These are phyloP conservation scores for Aspergillus sp. DNA, from an alignment of 2,329 filamentous ascomycete species.

Conservation along the genomic window DNA sequence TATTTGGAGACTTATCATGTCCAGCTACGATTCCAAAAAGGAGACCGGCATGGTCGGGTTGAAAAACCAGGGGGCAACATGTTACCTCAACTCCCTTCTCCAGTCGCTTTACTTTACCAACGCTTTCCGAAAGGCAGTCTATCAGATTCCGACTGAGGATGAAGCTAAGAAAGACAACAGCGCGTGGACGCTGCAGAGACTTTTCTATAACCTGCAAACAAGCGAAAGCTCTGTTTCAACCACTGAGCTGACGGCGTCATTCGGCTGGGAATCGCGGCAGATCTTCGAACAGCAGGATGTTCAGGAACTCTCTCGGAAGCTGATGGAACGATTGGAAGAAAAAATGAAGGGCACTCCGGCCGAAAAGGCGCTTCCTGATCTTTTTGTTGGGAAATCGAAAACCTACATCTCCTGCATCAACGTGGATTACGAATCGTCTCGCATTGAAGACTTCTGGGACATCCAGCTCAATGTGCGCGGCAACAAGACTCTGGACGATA, in stretches of 20 bases:
- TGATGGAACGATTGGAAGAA: constrained; percentile 96
- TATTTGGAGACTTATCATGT: constrained; percentile 44
- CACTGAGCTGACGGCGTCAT: constrained; percentile 90
- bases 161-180: constrained; percentile 81
- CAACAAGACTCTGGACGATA: constrained; percentile 88
- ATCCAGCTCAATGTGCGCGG: constrained; percentile 95
- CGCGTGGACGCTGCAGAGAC: constrained; percentile 85
- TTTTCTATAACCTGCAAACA: constrained; percentile 94
- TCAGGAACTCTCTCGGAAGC: constrained; percentile 89
- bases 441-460: constrained; percentile 98
- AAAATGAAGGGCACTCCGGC: constrained; percentile 96
- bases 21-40: constrained; percentile 92
- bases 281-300: constrained; percentile 99
- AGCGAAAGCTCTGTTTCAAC: constrained; percentile 80
- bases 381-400: constrained; percentile 98
- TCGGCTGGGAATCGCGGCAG: constrained; percentile 96
- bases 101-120: constrained; percentile 87
- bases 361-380: constrained; percentile 80
- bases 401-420: constrained; percentile 99
- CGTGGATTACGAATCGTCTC: constrained; percentile 93
- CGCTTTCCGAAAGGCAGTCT: constrained; percentile 93
- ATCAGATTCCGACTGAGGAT: constrained; percentile 89
- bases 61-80: constrained; percentile 93
- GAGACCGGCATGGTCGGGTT: constrained; percentile 96
- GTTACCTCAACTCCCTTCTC: constrained; percentile 80